Evolutionary conservation across 768 basidiomycete species (phyloP).

Genomic region (Hericium rajendrae): DNA sequence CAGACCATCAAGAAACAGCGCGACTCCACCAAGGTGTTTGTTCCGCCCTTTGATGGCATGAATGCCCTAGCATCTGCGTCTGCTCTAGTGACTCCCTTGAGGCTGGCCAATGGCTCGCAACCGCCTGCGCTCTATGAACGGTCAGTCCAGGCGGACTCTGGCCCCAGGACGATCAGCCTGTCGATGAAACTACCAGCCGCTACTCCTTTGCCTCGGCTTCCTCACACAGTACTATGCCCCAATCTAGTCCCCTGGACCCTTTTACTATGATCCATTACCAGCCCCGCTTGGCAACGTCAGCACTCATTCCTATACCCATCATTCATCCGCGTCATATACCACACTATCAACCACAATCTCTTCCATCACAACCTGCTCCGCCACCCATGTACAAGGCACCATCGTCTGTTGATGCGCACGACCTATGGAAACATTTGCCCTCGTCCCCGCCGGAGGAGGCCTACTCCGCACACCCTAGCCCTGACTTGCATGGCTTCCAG

Average conservation of each 20-base stretch:
- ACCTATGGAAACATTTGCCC: constrained; percentile 22
- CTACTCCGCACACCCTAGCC: constrained; percentile 10
- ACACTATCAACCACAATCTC: too few species aligned
- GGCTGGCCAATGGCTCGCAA: background rate
- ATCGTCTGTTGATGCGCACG: constrained; percentile 9
- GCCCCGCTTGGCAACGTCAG: background rate
- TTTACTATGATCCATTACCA: background rate
- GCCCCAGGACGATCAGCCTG: background rate
- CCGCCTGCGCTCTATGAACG: background rate
- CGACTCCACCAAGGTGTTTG: background rate
- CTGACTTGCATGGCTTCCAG: background rate
- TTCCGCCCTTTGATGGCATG: background rate
- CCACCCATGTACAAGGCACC: too few species aligned
- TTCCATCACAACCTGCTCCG: too few species aligned
- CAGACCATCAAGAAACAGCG: constrained; percentile 37
- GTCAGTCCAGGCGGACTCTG: background rate
- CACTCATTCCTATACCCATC: background rate
- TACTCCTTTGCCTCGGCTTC: background rate
- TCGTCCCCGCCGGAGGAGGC: constrained; percentile 17
- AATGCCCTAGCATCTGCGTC: constrained; percentile 10
- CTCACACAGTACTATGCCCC: background rate
- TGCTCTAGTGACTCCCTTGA: constrained; percentile 8
- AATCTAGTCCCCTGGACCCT: background rate
- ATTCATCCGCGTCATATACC: background rate
- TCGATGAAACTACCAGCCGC: background rate